Evolutionary conservation across 495 filamentous ascomycete genomes (phyloP), one percentile per base, ranked within the genome.

Genomic region (Choiromyces venosus): DNA sequence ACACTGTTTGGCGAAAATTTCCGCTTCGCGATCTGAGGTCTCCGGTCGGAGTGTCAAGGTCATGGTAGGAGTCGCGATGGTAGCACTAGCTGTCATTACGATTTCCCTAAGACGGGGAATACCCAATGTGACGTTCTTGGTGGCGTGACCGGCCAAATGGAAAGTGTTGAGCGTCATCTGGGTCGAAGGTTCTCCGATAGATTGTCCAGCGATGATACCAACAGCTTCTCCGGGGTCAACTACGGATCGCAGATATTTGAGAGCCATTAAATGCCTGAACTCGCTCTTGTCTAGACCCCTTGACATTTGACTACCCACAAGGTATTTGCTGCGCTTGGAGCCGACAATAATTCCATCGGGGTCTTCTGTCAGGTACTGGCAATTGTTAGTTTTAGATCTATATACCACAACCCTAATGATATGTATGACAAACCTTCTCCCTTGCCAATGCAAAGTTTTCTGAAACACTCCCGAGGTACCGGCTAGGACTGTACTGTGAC

Each of bases 81-180:
- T 86, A 68, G 88, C 86, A 80, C 92, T 96, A 64, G 94, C 96
- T 61, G 95, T 97, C 96, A 99, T 98, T 68, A 98, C 89, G 82
- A 99, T 97, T 89, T 99, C 95, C 82, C 95, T 87, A 36, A 99
- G 87, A 82, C 95, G 92, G 67, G 95, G 95, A 81, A 99, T 97
- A 91, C 95, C 95, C 35, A 98, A 87, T 5, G 95, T 99, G 79
- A 99, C 95, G 87, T 99, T 99, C 87, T 97, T 97, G 29, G 96
- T 90, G 35, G 94, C 91, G 86, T 98, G 96, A 82, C 95, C 95
- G 80, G 95, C 95, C 87, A 99, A 92, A 87, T 99, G 95, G 89
- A 99, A 99, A 37, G 95, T 99, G 82, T 99, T 99, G 68, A 99
- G 84, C n/a, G 95, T 99, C 96, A 99, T 98, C 83, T 99, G 95